Evolutionary conservation across 73 alveolate genomes (phyloP).

Genomic region (Paramecium caudatum): DNA sequence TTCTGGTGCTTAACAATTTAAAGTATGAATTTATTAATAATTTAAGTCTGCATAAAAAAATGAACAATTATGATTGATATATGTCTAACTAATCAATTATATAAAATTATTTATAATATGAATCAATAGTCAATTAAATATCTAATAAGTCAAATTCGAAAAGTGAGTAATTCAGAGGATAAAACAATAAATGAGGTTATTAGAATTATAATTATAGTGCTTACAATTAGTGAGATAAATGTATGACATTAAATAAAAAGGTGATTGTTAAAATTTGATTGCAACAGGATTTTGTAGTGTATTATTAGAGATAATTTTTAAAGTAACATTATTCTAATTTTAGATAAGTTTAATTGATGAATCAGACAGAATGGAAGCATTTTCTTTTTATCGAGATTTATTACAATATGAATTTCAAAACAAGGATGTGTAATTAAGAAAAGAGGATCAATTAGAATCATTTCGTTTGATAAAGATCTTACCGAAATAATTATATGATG

Average conservation of each 20-base stretch:
- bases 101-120: not conserved
- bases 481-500: not conserved
- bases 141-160: constrained; percentile 5
- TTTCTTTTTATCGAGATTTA: constrained; percentile 18
- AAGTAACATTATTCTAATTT: not conserved
- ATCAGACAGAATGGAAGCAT: constrained; percentile 33
- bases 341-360: not conserved
- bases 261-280: not conserved
- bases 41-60: too few species aligned
- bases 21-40: not conserved
- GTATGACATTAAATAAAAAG: constrained; percentile 20
- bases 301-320: constrained; percentile 23
- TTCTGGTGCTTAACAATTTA: constrained; percentile 25
- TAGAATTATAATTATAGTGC: not conserved
- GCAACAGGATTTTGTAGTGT: not conserved
- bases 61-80: too few species aligned
- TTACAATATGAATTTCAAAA: constrained; percentile 13
- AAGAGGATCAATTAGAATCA: constrained; percentile 48
- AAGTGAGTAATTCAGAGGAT: not conserved
- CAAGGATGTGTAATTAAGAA: not conserved
- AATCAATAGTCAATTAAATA: constrained; percentile 22
- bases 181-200: constrained; percentile 23
- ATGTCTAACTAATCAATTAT: too few species aligned
- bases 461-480: not conserved
- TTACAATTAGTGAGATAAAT: not conserved